Base-by-base conservation (phyloP, 129 eudicot genomes). In the Artemisia annua region DNA sequence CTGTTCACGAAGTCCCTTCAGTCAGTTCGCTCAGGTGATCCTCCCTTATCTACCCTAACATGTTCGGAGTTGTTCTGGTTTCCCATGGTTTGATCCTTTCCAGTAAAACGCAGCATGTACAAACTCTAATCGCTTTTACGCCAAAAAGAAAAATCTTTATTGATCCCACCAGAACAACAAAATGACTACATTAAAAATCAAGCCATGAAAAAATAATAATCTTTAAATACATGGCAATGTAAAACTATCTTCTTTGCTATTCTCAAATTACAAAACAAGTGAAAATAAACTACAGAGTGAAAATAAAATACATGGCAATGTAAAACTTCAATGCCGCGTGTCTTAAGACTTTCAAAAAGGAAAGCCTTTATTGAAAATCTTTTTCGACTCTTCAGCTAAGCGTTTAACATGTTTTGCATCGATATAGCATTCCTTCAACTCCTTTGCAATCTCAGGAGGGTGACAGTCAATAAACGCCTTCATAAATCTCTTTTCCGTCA, bases 401-500 rank as follows among this genome's bases (percentile, higher is more conserved):
- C 90, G 68, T 72, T 78, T 88, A 7, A 88, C 88, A 63, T 75
- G 32, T 61, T 88, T 86, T 17, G 84, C 87, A 75, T 58, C 74
- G 19, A 35, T 57, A 70, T 82, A 91, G 17, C 52, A 87, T 8
- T 71, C 75, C 82, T 86, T 80, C 78, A 91, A 84, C 68, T 84
- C 87, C 3, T 84, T 24, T 4, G 88, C 82, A 80, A 83, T 77
- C 57, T 83, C 82, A 1, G 67, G 43, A 4, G 81, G 84, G 35
- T 91, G 96, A 77, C 96, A 84, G 5, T 56, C 49, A 13, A 91
- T 78, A 68, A 69, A 91, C 8, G 76, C 92, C 51, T 75, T 69
- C 19, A 69, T 24, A 75, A 91, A 91, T 61, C 96, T 63, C 69
- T 75, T 73, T 46, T 91, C 96, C 0, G 80, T 61, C 96, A 91